phyloP scores from a whole-genome alignment of 805 yeast species.

The Lachancea waltii region DNA sequence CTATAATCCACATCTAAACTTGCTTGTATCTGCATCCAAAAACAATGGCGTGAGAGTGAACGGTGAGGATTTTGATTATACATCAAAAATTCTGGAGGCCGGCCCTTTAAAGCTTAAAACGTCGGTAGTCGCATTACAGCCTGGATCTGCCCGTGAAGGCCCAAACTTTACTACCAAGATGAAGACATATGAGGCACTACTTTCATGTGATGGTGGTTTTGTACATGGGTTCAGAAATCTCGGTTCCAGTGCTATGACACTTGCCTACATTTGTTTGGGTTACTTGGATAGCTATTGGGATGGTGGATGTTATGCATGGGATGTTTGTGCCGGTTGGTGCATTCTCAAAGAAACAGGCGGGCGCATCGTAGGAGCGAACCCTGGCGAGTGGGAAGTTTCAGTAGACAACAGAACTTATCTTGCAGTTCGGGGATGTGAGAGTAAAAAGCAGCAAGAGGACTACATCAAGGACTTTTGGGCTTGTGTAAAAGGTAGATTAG shows the following conservation, averaged over 20 bases:
- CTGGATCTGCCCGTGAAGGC: conserved; percentile 85
- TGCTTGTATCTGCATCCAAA: conserved; percentile 46
- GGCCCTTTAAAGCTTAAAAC: conserved; percentile 82
- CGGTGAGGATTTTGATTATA: conserved; percentile 44
- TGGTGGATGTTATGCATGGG: conserved; percentile 68
- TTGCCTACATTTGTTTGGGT: conserved; percentile 55
- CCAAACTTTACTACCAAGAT: conserved; percentile 73
- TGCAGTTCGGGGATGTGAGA: conserved; percentile 46
- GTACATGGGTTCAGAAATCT: conserved; percentile 66
- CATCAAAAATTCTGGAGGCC: conserved; percentile 60
- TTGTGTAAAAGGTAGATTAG: conserved; percentile 42
- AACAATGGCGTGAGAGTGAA: conserved; percentile 52
- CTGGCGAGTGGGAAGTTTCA: conserved; percentile 42
- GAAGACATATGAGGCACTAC: conserved; percentile 74
- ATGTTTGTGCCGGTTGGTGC: conserved; percentile 66
- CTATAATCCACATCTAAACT: conserved; percentile 51
- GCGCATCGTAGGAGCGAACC: conserved; percentile 47
- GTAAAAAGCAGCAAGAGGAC: conserved; percentile 35
- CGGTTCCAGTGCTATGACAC: conserved; percentile 62
- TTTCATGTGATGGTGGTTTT: conserved; percentile 85
- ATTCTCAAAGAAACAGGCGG: conserved; percentile 58
- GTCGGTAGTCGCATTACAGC: conserved; percentile 84
- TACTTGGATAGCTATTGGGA: conserved; percentile 60
- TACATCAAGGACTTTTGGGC: conserved; percentile 49
- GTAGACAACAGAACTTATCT: conserved; percentile 49